Percentiles rank a stretch among this genome's conserved stretches.
Evolutionary conservation across 78 protist species (phyloP).

Genomic region (Protostelium mycophagum): DNA sequence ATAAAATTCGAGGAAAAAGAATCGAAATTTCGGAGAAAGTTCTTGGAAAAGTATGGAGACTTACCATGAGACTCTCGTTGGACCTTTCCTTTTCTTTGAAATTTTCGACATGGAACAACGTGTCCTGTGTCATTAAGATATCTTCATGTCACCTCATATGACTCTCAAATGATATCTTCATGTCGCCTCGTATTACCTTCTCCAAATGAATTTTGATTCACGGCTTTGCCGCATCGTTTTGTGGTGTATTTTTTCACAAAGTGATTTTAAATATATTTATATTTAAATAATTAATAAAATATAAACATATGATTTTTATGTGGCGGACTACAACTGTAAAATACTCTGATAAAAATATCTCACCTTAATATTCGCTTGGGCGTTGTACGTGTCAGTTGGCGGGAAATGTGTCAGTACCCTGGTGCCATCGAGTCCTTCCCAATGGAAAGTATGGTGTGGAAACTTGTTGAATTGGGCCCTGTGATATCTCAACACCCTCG

Average conservation of each 20-base stretch:
- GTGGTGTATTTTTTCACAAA: too few species aligned
- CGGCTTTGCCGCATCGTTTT: too few species aligned
- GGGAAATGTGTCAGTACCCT: slow-evolving; percentile 77
- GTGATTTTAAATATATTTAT: too few species aligned
- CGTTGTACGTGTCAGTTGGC: slow-evolving; percentile 72
- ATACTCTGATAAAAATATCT: slow-evolving; percentile 18
- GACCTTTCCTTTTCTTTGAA: slow-evolving; percentile 52
- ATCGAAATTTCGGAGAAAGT: neutral
- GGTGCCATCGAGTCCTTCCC: slow-evolving; percentile 88
- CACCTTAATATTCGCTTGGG: slow-evolving; percentile 44
- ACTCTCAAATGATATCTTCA: too few species aligned
- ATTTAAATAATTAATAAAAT: too few species aligned
- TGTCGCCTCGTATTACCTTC: too few species aligned
- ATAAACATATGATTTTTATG: too few species aligned
- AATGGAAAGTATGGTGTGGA: slow-evolving; percentile 63
- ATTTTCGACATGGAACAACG: neutral
- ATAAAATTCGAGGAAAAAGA: too few species aligned
- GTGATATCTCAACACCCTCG: too few species aligned
- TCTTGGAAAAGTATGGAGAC: neutral
- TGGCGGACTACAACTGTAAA: too few species aligned
- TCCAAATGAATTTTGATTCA: too few species aligned
- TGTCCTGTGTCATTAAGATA: neutral
- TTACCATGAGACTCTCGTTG: slow-evolving; percentile 8
- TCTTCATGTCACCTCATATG: too few species aligned
- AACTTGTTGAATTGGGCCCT: slow-evolving; percentile 56